A percentile compares a stretch with the other conserved stretches of the same genome.
Evolutionary conservation across 805 yeast genomes (phyloP).

Genomic region (Metschnikowia drakensbergensis): DNA sequence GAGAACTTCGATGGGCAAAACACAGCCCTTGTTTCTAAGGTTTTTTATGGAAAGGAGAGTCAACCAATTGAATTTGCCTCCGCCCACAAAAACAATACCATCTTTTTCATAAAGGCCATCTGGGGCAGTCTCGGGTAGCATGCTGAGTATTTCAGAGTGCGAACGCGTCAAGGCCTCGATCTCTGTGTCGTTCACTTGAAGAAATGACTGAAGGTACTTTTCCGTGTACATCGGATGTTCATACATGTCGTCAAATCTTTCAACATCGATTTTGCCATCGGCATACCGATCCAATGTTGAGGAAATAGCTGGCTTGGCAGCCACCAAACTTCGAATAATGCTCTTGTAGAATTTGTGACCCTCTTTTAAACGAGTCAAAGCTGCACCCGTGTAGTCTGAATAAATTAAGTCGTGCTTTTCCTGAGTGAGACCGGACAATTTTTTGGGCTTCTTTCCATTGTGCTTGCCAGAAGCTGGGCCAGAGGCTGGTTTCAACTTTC

Average conservation of each 20-base stretch:
- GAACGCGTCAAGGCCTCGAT: conserved; percentile 42
- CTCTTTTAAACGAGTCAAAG: conserved; percentile 14
- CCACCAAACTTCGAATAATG: conserved; percentile 39
- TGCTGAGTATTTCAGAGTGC: conserved; percentile 44
- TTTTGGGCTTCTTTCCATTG: not conserved
- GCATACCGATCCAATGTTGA: conserved; percentile 43
- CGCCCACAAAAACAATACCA: conserved; percentile 73
- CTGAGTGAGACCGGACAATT: not conserved
- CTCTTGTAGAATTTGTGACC: conserved; percentile 42
- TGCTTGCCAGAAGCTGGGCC: not conserved
- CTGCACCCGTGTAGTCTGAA: conserved; percentile 5
- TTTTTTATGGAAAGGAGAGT: conserved; percentile 62
- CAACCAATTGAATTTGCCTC: conserved; percentile 73
- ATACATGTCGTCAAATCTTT: conserved; percentile 35
- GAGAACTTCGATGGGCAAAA: conserved; percentile 76
- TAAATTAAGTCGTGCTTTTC: conserved; percentile 15
- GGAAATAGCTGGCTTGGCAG: conserved; percentile 43
- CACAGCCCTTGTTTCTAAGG: conserved; percentile 62
- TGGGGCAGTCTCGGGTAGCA: conserved; percentile 42
- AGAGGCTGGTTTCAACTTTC: not conserved
- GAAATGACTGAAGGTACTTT: conserved; percentile 46
- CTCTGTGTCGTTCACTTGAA: conserved; percentile 44
- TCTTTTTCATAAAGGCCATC: conserved; percentile 38
- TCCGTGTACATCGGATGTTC: conserved; percentile 45
- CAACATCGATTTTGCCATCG: conserved; percentile 14